phyloP scores from a whole-genome alignment of 1,284 basidiomycete genomes.

The Cutaneotrichosporon sp. region DNA sequence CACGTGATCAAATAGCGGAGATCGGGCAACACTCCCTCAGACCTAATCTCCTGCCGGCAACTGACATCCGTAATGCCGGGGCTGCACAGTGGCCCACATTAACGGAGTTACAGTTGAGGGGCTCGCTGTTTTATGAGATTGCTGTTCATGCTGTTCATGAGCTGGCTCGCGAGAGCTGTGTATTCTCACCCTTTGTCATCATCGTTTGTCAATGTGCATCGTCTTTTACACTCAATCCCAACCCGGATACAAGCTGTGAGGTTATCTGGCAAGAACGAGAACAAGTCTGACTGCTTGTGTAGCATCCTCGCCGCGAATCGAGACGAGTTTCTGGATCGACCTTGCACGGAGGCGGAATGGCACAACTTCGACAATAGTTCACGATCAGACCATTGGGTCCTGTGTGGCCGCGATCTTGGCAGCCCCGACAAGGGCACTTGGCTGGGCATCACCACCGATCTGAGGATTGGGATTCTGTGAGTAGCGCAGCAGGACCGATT shows the following conservation, averaged over 20 bases:
- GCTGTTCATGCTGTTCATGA: too few species aligned
- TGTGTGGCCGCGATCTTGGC: constrained; percentile 36
- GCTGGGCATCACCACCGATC: constrained; percentile 39
- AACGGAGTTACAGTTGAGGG: too few species aligned
- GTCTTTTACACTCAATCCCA: constrained; percentile 41
- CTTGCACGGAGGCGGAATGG: constrained; percentile 39
- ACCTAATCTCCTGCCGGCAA: too few species aligned
- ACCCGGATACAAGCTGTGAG: constrained; percentile 42
- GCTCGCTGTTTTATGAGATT: too few species aligned
- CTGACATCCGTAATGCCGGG: too few species aligned
- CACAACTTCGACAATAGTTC: constrained; percentile 33
- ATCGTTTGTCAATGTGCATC: constrained; percentile 36
- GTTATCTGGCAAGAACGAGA: background rate
- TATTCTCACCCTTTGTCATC: background rate
- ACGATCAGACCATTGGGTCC: constrained; percentile 15
- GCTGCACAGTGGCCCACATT: too few species aligned
- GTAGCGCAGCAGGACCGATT: constrained; percentile 9
- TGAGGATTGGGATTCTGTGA: constrained; percentile 41
- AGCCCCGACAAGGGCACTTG: constrained; percentile 36
- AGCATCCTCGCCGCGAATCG: constrained; percentile 45
- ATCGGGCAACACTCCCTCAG: too few species aligned
- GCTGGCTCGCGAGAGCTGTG: too few species aligned
- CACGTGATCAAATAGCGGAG: too few species aligned
- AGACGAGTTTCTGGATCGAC: constrained; percentile 44
- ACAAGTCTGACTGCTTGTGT: background rate